Evolutionary conservation across 129 eudicot species (phyloP).

Genomic region (Centaurea solstitialis): DNA sequence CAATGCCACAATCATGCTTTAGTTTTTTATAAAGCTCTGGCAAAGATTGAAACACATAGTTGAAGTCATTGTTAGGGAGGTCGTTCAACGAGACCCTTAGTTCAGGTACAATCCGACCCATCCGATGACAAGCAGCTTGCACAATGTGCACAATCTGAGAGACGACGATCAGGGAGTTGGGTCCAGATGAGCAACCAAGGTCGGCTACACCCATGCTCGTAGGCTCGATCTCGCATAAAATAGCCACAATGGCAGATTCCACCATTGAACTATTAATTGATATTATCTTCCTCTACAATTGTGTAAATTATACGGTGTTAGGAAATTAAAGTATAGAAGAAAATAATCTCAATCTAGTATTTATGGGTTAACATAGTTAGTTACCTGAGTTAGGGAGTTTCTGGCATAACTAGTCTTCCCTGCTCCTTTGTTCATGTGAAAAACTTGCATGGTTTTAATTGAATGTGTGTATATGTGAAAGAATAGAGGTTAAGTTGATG

Average conservation of each 20-base stretch:
- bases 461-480: background rate
- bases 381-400: slow-evolving; percentile 55
- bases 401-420: slow-evolving; percentile 67
- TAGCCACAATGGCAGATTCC: slow-evolving; percentile 31
- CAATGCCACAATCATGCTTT: slow-evolving; percentile 33
- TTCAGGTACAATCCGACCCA: slow-evolving; percentile 41
- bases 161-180: slow-evolving; percentile 42
- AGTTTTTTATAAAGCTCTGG: slow-evolving; percentile 27
- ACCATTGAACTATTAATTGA: slow-evolving; percentile 30
- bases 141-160: slow-evolving; percentile 39
- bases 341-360: background rate
- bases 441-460: slow-evolving; percentile 34
- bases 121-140: background rate
- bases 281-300: slow-evolving; percentile 49
- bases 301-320: background rate
- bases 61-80: slow-evolving; percentile 50
- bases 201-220: slow-evolving; percentile 69
- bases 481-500: background rate
- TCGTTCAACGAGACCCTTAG: slow-evolving; percentile 45
- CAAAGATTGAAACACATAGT: slow-evolving; percentile 36
- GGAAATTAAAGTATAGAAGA: background rate
- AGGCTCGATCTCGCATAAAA: slow-evolving; percentile 35
- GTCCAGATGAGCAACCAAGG: slow-evolving; percentile 76
- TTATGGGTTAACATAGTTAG: background rate
- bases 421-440: slow-evolving; percentile 73